These are phyloP conservation scores for Chaetoceros tenuissimus DNA, from an alignment of 108 stramenopile genomes.

Conservation along the genomic window DNA sequence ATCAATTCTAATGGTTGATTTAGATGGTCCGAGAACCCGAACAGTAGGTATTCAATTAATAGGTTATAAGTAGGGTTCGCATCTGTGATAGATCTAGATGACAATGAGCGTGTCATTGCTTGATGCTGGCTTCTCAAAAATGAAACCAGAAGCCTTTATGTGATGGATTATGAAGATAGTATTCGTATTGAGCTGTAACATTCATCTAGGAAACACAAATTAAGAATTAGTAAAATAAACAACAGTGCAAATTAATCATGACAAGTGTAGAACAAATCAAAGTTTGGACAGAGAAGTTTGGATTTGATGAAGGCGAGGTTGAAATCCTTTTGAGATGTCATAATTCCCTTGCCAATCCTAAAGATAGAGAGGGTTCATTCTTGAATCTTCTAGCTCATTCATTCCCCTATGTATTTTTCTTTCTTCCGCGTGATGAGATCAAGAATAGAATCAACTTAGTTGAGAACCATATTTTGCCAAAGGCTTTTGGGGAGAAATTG, in stretches of 20 bases:
- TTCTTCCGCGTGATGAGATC: neutral
- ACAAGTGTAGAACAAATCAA: neutral
- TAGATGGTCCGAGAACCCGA: conserved; percentile 73
- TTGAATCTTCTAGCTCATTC: neutral
- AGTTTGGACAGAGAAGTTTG: neutral
- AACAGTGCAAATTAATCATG: neutral
- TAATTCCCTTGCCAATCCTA: neutral
- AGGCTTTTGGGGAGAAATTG: neutral
- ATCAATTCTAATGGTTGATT: conserved; percentile 69
- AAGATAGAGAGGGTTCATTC: neutral
- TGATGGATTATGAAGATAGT: no score
- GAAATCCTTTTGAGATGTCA: neutral
- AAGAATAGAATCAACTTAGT: neutral
- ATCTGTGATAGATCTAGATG: no score
- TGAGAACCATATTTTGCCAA: neutral
- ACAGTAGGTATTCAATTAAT: conserved; percentile 74
- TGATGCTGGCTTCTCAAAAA: no score
- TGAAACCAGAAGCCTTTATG: no score
- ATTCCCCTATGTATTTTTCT: neutral
- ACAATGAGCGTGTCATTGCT: no score
- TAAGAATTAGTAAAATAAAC: neutral
- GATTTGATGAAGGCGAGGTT: neutral
- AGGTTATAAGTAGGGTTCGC: conserved; percentile 60
- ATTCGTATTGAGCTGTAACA: no score
- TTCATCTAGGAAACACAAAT: no score